Percentiles rank a stretch among this genome's conserved stretches.
Evolutionary conservation across 2,329 filamentous ascomycete genomes (phyloP).

Genomic region (Sordariomycetes sp.): DNA sequence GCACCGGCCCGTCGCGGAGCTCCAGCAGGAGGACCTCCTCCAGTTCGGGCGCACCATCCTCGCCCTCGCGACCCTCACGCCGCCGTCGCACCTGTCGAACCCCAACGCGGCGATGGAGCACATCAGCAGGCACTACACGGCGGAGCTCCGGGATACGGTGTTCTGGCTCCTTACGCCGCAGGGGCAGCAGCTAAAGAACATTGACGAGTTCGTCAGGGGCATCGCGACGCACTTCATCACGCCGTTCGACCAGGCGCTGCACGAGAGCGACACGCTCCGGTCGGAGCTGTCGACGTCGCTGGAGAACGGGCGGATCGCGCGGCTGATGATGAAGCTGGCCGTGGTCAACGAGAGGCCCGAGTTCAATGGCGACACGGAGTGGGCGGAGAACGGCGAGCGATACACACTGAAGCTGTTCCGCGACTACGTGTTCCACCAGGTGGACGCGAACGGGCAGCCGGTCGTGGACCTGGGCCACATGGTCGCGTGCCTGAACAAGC

Average conservation of each 20-base stretch:
- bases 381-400: conserved; percentile 87
- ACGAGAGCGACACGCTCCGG: conserved; percentile 64
- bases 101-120: conserved; percentile 64
- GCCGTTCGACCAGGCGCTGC: conserved; percentile 68
- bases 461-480: conserved; percentile 84
- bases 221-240: conserved; percentile 70
- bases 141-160: conserved; percentile 68
- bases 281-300: conserved; percentile 68
- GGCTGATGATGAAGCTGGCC: conserved; percentile 72
- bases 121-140: conserved; percentile 65
- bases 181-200: conserved; percentile 52
- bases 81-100: conserved; percentile 43
- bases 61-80: conserved; percentile 64
- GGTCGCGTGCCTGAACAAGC: conserved; percentile 75
- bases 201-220: conserved; percentile 68
- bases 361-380: conserved; percentile 63
- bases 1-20: conserved; percentile 55
- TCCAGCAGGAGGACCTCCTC: conserved; percentile 80
- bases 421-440: conserved; percentile 95
- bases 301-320: conserved; percentile 78
- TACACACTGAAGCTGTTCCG: conserved; percentile 92
- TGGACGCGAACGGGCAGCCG: conserved; percentile 73
- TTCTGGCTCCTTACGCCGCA: conserved; percentile 69
- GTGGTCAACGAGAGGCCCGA: conserved; percentile 86
- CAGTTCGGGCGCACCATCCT: conserved; percentile 78